phyloP scores from a whole-genome alignment of 192 early-diverging fungal species.

The Anaeromyces robustus region DNA sequence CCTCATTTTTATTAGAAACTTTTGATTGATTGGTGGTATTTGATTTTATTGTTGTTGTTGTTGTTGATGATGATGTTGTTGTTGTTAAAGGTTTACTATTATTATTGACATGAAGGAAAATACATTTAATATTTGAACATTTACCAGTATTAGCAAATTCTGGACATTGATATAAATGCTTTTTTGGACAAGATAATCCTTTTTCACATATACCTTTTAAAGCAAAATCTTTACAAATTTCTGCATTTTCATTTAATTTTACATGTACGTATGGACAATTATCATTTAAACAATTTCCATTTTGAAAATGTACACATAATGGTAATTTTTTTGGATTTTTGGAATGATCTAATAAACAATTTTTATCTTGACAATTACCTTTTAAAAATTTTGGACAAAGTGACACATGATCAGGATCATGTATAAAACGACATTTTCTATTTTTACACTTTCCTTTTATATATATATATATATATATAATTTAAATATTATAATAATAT shows the following conservation, averaged over 20 bases:
- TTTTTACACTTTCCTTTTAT: too few species aligned
- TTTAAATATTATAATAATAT: too few species aligned
- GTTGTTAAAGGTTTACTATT: background rate
- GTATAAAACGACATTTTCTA: constrained; percentile 19
- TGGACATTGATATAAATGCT: constrained; percentile 55
- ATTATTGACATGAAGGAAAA: constrained; percentile 32
- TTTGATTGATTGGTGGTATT: constrained; percentile 1
- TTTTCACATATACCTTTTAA: constrained; percentile 42
- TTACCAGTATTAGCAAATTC: constrained; percentile 44
- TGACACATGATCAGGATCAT: constrained; percentile 25
- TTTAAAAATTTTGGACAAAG: constrained; percentile 30
- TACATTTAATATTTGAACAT: constrained; percentile 35
- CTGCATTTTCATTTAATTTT: constrained; percentile 31
- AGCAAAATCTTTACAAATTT: constrained; percentile 48
- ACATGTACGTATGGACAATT: constrained; percentile 40
- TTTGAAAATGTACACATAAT: constrained; percentile 48
- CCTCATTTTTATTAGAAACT: constrained; percentile 1
- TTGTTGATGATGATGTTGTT: too few species aligned
- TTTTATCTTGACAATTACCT: constrained; percentile 20
- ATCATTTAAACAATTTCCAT: constrained; percentile 28
- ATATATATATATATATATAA: too few species aligned
- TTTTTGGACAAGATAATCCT: constrained; percentile 30
- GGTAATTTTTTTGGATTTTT: constrained; percentile 34
- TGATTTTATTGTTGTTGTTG: constrained; percentile 1
- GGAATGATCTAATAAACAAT: constrained; percentile 33